phyloP scores from a whole-genome alignment of 306 rosid genomes.

The Albizia julibrissin region DNA sequence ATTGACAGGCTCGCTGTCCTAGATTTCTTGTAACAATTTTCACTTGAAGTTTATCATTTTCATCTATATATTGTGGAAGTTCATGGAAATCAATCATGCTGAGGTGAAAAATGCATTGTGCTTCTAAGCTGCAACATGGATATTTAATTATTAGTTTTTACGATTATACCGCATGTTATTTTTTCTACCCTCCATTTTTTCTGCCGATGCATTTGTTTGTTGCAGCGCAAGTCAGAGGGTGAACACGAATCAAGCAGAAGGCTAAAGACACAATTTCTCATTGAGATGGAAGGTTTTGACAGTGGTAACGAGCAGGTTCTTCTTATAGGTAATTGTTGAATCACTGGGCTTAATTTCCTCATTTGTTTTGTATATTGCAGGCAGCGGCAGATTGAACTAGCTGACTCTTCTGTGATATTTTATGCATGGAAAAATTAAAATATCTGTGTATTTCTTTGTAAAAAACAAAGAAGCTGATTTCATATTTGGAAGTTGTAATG shows the following conservation, averaged over 20 bases:
- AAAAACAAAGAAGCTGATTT: neutral
- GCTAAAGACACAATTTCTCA: slow-evolving; percentile 94
- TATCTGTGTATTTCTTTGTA: neutral
- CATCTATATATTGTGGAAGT: slow-evolving; percentile 19
- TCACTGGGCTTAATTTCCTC: slow-evolving; percentile 15
- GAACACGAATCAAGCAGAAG: slow-evolving; percentile 98
- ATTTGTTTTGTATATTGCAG: neutral
- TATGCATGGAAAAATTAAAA: neutral
- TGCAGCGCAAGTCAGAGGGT: slow-evolving; percentile 94
- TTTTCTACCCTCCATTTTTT: neutral
- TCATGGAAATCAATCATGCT: slow-evolving; percentile 15
- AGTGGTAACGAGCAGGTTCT: slow-evolving; percentile 82
- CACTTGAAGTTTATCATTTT: slow-evolving; percentile 13
- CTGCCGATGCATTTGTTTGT: slow-evolving; percentile 28
- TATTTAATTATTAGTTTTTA: slow-evolving; percentile 3
- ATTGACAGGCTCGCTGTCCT: slow-evolving; percentile 14
- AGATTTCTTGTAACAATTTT: slow-evolving; percentile 6
- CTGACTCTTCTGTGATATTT: slow-evolving; percentile 2
- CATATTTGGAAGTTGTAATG: slow-evolving; percentile 2
- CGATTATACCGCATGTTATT: neutral
- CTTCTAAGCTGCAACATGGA: slow-evolving; percentile 21
- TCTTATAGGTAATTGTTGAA: slow-evolving; percentile 70
- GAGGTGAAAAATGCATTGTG: neutral
- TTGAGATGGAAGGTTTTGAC: slow-evolving; percentile 99
- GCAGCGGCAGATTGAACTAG: neutral